Evolutionary conservation across 2,329 filamentous ascomycete genomes (phyloP).

Genomic region (Arachnomyces sp.): DNA sequence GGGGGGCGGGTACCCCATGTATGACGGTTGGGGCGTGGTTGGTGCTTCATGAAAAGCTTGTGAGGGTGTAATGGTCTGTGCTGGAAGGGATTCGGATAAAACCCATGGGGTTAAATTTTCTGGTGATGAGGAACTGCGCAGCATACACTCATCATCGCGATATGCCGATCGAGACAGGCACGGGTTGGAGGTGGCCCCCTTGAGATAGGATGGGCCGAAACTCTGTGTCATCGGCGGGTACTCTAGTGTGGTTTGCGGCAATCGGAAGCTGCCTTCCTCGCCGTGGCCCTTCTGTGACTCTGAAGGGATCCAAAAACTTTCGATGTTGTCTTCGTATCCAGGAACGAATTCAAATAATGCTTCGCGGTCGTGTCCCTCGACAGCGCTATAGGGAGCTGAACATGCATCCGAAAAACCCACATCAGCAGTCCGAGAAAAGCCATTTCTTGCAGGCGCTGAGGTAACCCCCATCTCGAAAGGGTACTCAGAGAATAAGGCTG

Average conservation of each 20-base stretch:
- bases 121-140: conserved; percentile 29
- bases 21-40: conserved; percentile 30
- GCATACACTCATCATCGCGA: conserved; percentile 24
- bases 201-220: conserved; percentile 28
- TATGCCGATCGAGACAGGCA: conserved; percentile 33
- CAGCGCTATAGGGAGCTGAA: conserved; percentile 23
- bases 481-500: conserved; percentile 20
- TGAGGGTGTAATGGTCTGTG: conserved; percentile 29
- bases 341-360: conserved; percentile 29
- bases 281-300: conserved; percentile 30
- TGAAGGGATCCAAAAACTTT: conserved; percentile 30
- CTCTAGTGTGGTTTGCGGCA: conserved; percentile 26
- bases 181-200: conserved; percentile 31
- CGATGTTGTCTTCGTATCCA: conserved; percentile 29
- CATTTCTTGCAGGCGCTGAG: conserved; percentile 26
- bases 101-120: conserved; percentile 31
- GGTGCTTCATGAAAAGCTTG: conserved; percentile 26
- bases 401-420: conserved; percentile 26
- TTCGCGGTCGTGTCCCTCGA: conserved; percentile 28
- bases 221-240: conserved; percentile 29
- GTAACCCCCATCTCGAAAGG: conserved; percentile 22
- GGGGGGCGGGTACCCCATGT: conserved; percentile 28
- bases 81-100: conserved; percentile 25
- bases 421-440: conserved; percentile 26
- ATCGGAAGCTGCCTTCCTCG: conserved; percentile 22